phyloP scores from a whole-genome alignment of 2,329 filamentous ascomycete genomes.

The Allantophomopsis cytisporea region DNA sequence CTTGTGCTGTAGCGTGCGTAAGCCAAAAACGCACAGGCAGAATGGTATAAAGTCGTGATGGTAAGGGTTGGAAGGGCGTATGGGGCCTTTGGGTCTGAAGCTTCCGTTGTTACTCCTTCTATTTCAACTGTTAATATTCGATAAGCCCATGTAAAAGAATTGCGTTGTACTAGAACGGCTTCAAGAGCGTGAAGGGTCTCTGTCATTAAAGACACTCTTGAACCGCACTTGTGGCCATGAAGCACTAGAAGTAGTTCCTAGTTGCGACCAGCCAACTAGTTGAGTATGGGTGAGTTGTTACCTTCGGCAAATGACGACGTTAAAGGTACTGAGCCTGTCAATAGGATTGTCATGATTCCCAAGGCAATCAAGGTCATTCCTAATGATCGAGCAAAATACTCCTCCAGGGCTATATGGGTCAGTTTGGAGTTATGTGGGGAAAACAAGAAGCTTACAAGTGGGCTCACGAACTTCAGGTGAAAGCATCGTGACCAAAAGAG shows the following conservation, averaged over 20 bases:
- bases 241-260: background rate
- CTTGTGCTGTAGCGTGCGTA: conserved; percentile 42
- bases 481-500: conserved; percentile 44
- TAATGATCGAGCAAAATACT: conserved; percentile 47
- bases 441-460: conserved; percentile 28
- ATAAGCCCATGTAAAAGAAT: too few species aligned
- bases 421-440: background rate
- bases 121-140: too few species aligned
- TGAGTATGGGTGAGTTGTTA: conserved; percentile 3
- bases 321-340: conserved; percentile 51
- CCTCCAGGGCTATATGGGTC: conserved; percentile 35
- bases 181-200: conserved; percentile 3
- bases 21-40: conserved; percentile 37
- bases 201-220: conserved; percentile 9
- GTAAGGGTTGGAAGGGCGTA: conserved; percentile 46
- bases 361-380: conserved; percentile 44
- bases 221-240: background rate
- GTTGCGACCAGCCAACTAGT: too few species aligned
- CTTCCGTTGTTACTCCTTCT: conserved; percentile 24
- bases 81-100: conserved; percentile 32
- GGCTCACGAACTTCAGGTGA: conserved; percentile 40
- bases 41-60: conserved; percentile 44
- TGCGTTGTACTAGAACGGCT: too few species aligned
- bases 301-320: conserved; percentile 23
- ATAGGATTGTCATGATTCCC: conserved; percentile 38